phyloP scores from a whole-genome alignment of 495 filamentous ascomycete genomes.

The Neurospora tetrasperma region DNA sequence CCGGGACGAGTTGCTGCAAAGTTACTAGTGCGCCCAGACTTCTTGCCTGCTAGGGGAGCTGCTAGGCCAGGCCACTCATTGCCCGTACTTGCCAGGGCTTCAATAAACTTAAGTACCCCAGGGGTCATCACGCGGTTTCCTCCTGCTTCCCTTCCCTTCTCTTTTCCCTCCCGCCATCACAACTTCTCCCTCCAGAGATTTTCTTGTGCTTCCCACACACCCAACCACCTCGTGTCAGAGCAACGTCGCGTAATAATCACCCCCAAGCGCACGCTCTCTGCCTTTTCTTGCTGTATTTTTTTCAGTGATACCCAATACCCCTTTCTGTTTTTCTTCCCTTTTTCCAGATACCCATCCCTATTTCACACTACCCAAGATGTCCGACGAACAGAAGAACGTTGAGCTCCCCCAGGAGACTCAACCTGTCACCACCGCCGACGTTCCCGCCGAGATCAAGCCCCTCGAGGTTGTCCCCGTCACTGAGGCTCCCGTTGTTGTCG shows the following conservation, averaged over 20 bases:
- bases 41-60: neutral
- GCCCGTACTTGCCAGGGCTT: neutral
- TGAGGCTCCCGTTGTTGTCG: conserved; percentile 15
- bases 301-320: conserved; percentile 43
- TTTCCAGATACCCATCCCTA: conserved; percentile 29
- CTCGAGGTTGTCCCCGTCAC: conserved; percentile 32
- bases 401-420: conserved; percentile 33
- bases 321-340: conserved; percentile 28
- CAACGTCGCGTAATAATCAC: conserved; percentile 18
- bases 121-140: conserved; percentile 11
- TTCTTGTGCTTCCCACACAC: conserved; percentile 18
- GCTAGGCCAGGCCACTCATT: neutral
- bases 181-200: conserved; percentile 26
- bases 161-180: conserved; percentile 11
- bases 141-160: conserved; percentile 2
- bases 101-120: conserved; percentile 16
- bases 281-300: conserved; percentile 30
- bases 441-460: conserved; percentile 33
- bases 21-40: neutral
- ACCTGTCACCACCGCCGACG: conserved; percentile 28
- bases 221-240: conserved; percentile 14
- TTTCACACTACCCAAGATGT: conserved; percentile 29
- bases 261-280: conserved; percentile 17
- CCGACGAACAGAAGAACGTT: conserved; percentile 38
- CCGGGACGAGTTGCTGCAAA: conserved; percentile 2